Percentiles rank a stretch among this genome's conserved stretches.
These are phyloP conservation scores for Ceratocystis lukuohia DNA, from an alignment of 2,329 filamentous ascomycete genomes.

Conservation along the genomic window DNA sequence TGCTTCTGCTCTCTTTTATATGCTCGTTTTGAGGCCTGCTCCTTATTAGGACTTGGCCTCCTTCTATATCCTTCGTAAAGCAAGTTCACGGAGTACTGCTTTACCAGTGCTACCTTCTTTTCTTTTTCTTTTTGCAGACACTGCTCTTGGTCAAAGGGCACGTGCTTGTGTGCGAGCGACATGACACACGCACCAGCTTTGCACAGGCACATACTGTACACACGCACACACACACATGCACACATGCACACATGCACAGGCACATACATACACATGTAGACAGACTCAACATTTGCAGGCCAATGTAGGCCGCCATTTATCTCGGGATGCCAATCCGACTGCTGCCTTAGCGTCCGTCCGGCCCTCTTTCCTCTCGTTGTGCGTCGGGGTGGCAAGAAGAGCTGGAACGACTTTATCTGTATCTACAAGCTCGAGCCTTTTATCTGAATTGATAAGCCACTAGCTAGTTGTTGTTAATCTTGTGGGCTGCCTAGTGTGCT, in stretches of 20 bases:
- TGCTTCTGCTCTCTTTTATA: background rate
- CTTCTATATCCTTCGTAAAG: background rate
- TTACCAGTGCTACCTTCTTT: background rate
- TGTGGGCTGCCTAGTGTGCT: background rate
- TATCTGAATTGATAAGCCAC: too few species aligned
- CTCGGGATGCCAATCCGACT: background rate
- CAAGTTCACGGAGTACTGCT: background rate
- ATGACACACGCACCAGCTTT: conserved; percentile 1
- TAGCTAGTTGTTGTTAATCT: too few species aligned
- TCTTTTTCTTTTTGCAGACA: background rate
- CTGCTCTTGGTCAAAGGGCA: background rate
- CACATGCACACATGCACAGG: too few species aligned
- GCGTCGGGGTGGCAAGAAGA: background rate
- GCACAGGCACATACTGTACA: background rate
- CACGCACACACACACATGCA: background rate
- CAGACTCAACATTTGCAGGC: background rate
- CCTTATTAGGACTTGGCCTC: too few species aligned
- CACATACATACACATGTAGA: too few species aligned
- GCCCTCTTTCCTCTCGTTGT: background rate
- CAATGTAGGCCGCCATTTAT: background rate
- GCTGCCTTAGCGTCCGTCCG: conserved; percentile 1
- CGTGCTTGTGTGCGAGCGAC: background rate
- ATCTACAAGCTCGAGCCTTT: background rate
- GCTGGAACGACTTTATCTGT: background rate
- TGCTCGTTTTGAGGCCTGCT: background rate